Base-by-base conservation (phyloP, 164 flowering plant species). In the Taxillus chinensis region DNA sequence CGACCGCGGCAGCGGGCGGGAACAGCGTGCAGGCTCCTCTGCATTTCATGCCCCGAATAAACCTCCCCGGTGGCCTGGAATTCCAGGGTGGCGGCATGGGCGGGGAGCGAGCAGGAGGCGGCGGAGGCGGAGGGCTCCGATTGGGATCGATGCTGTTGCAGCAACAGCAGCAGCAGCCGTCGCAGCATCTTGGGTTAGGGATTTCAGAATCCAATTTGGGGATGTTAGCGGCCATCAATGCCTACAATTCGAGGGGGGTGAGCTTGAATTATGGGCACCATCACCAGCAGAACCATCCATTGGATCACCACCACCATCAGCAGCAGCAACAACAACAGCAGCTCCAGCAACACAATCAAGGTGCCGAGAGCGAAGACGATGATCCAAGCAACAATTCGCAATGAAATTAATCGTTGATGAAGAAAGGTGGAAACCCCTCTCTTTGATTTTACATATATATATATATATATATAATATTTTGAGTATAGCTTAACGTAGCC, bases 181-280 rank as follows among this genome's bases (percentile, higher is more conserved):
- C 82, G 7, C 87, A 79, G 63, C 81, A 82, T 59, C 77, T 84
- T 0, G 96, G 92, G 9, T 58, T 88, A 6, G 85, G 87, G 12
- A 69, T 77, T 43, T 67, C 82, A 0, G 95, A 88, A 10, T 70
- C 86, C 1, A 85, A 88, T 68, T 54, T 89, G 66, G 92, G 96
- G 3, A 86, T 89, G 92, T 63, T 86, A 56, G 89, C 89, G 0
- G 91, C 91, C n/a, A 68, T 86, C 0, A 83, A 86, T 67, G 85
- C 87, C 12, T 81, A 71, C 57, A 48, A 48, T 48, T 48, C 51
- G 13, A 48, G 75, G 77, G 1, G 70, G 84, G 77, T 74, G 74
- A 15, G 75, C 75, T 7, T 68, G 78, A 60, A 82, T 68, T 45
- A 71, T 83, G 69, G 83, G 0, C 51, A 48, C 9, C 10, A 77